A percentile compares a stretch with the other conserved stretches of the same genome.
Evolutionary conservation across 73 alveolate genomes (phyloP).

Genomic region (Chromera velia): DNA sequence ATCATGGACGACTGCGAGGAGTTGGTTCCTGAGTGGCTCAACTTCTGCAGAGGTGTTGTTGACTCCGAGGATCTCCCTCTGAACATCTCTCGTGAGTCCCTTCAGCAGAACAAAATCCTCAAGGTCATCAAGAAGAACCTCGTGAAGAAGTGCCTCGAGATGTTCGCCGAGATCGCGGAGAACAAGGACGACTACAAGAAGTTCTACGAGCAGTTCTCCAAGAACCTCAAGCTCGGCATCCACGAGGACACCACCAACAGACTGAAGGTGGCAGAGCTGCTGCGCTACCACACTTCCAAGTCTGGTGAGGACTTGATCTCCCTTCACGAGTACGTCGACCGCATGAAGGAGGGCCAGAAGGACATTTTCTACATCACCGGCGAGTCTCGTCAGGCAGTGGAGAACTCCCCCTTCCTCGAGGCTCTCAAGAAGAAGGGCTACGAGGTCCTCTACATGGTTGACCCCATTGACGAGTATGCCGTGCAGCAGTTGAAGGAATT

Average conservation of each 20-base stretch:
- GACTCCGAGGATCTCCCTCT: constrained; percentile 97
- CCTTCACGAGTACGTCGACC: constrained; percentile 87
- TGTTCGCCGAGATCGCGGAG: constrained; percentile 93
- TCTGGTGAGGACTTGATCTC: constrained; percentile 94
- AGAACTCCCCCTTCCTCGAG: constrained; percentile 97
- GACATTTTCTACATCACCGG: constrained; percentile 98
- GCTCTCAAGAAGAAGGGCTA: constrained; percentile 91
- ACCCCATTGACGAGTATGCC: constrained; percentile 98
- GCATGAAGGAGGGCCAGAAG: constrained; percentile 98
- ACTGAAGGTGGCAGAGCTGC: constrained; percentile 82
- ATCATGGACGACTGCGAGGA: constrained; percentile 99
- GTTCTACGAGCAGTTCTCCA: constrained; percentile 97
- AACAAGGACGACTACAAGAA: constrained; percentile 95
- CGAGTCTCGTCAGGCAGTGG: constrained; percentile 88
- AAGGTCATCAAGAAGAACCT: constrained; percentile 95
- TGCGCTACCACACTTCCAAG: constrained; percentile 84
- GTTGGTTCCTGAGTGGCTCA: constrained; percentile 96
- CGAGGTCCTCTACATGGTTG: constrained; percentile 96
- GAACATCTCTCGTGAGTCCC: constrained; percentile 97
- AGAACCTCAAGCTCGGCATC: constrained; percentile 96
- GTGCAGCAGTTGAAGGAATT: constrained; percentile 95
- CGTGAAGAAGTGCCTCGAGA: constrained; percentile 97
- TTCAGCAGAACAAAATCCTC: constrained; percentile 96
- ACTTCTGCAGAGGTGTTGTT: constrained; percentile 96
- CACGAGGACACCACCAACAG: constrained; percentile 97